Base-by-base conservation (phyloP, 2,329 filamentous ascomycete genomes). In the Monosporascus ibericus region DNA sequence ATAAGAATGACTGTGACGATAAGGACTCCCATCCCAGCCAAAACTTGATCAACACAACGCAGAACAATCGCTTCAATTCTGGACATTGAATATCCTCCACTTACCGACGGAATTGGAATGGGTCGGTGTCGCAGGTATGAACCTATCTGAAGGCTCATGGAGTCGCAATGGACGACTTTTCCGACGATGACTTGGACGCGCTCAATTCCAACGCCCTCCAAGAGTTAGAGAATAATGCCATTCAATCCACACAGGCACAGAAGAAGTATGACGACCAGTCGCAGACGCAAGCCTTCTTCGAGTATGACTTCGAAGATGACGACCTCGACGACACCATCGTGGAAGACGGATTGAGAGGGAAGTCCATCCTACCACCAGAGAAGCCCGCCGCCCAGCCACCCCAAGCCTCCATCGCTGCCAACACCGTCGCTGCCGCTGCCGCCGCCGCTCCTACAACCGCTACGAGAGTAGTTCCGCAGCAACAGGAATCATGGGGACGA, bases 201-300 rank as follows among this genome's bases (percentile, higher is more conserved):
- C 70, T 87, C 42, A 79, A 82, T 57, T 74, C 77, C 56, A 76
- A 77, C 56, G 73, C 74, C 47, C 70, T 87, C 3, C 75, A 81
- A 60, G 81, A 85, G 63, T 78, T 87, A 56, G 84, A 87, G 63
- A 78, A 79, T 61, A 78, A 79, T 62, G 84, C 84, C 39, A 81
- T 86, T 57, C 78, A 79, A 58, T 77, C 77, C 58, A 86, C 83
- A 5, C 81, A 84, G 59, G 74, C 71, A 36, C 73, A 70, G 44
- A 64, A 63, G 50, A 62, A 50, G 57, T 63, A 48, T 58, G 63
- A 51, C 11, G 22, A n/a, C 50, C 60, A 49, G 50, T 63, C 49
- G 3, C 59, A 58, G 44, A 27, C 47, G 49, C 8, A 66, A 66
- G 18, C 18, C 25, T 11, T 6, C 1, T 62, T 68, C 40, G 68